These are phyloP conservation scores for Pulveroboletus sp. DNA, from an alignment of 768 basidiomycete genomes.

Conservation along the genomic window DNA sequence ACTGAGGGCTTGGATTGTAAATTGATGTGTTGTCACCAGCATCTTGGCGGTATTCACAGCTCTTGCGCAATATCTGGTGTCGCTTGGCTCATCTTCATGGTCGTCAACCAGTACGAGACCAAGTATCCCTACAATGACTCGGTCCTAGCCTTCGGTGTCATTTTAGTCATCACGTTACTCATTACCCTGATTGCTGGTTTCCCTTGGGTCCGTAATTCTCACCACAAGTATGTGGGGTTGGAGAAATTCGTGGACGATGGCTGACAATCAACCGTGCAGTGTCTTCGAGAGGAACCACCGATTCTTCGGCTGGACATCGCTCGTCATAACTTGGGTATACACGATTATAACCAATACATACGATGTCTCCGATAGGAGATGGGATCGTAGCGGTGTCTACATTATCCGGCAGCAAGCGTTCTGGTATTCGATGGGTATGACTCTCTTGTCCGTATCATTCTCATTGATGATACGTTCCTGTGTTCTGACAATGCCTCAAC, in stretches of 20 bases:
- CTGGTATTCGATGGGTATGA: constrained; percentile 74
- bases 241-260: not conserved
- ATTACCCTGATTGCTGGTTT: constrained; percentile 62
- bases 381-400: constrained; percentile 50
- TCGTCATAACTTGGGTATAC: constrained; percentile 57
- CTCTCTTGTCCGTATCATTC: constrained; percentile 51
- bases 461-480: not conserved
- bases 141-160: constrained; percentile 55
- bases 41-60: constrained; percentile 76
- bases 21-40: constrained; percentile 35
- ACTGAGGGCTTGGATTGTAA: not conserved
- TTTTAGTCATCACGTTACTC: constrained; percentile 53
- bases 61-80: constrained; percentile 70
- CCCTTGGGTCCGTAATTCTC: constrained; percentile 75
- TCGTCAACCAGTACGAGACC: constrained; percentile 51
- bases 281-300: constrained; percentile 79
- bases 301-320: constrained; percentile 70
- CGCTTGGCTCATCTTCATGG: constrained; percentile 62
- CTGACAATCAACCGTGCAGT: constrained; percentile 31
- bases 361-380: constrained; percentile 48
- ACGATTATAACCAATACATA: constrained; percentile 65
- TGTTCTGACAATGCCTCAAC: constrained; percentile 3
- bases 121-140: constrained; percentile 48
- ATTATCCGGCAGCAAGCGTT: constrained; percentile 68
- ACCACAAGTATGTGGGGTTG: constrained; percentile 60